These are phyloP conservation scores for Cercospora sesami DNA, from an alignment of 2,329 filamentous ascomycete genomes.

Conservation along the genomic window DNA sequence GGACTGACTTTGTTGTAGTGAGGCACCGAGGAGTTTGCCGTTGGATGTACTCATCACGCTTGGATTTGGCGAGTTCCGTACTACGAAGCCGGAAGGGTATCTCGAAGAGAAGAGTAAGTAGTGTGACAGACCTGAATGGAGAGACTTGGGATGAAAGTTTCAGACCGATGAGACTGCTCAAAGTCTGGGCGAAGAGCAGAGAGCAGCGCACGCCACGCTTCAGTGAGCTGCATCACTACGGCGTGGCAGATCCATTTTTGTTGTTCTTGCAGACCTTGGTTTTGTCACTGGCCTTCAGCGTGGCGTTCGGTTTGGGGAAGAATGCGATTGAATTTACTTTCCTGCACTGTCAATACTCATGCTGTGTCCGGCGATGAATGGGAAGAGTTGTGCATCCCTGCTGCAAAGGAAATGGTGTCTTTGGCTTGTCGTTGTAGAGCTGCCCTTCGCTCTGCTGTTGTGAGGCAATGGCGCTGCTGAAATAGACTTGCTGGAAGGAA, in stretches of 20 bases:
- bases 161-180: background rate
- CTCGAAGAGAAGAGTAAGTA: background rate
- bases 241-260: too few species aligned
- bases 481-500: background rate
- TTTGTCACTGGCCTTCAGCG: background rate
- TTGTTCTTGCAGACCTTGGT: background rate
- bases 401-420: background rate
- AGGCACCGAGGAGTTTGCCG: background rate
- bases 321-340: background rate
- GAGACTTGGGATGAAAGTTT: background rate
- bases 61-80: background rate
- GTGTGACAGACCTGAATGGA: background rate
- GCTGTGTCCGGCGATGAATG: background rate
- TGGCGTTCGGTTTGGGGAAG: background rate
- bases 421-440: background rate
- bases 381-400: background rate
- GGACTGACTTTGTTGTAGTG: background rate
- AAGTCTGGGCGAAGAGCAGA: background rate
- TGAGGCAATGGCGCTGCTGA: background rate
- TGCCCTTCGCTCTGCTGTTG: background rate
- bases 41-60: background rate
- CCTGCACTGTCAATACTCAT: background rate
- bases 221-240: background rate
- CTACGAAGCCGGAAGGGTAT: background rate
- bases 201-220: background rate